Base-by-base conservation (phyloP, 176 grass and related monocot genomes). In the Rhynchospora tenuis region DNA sequence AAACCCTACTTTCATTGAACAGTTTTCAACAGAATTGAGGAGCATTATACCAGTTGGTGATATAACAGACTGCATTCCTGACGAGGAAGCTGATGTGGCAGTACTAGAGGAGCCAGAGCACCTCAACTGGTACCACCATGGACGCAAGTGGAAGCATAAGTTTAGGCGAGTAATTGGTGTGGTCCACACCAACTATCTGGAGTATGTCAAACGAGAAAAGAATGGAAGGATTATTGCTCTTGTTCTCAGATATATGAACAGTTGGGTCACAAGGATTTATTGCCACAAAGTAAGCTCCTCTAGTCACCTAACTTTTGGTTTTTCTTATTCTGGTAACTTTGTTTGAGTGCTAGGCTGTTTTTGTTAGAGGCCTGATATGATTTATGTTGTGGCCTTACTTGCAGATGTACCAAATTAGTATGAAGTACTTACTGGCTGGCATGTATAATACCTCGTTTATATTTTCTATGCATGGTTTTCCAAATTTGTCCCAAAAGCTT, bases 121-220 rank as follows among this genome's bases (percentile, higher is more conserved):
- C 90, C 79, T 95, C 64, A 99, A 90, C 62, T 99, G 96, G 96
- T 95, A 99, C 74, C 96, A 99, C 70, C 93, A 95, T 86, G 96
- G 96, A 0, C 19, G 91, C 22, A 91, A 83, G 81, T 99, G 93
- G 96, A 99, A 99, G 90, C 85, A 52, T 55, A 99, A 99, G 86
- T 99, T 99, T 73, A 75, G 76, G 1, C 81, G 75, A 88, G 96
- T 99, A 52, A 93, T 99, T 86, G 96, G 96, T 84, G 64, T 99
- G 15, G 78, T 99, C 47, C 96, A 99, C 59, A 99, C 96, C 69
- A 99, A 99, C 74, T 99, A 99, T 90, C 75, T 99, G n/a, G 96
- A 92, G 83, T 99, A 99, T 92, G 96, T 99, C 43, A 95, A 77
- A 82, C 86, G 96, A 76, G 96, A 99, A 88, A 99, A 95, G 77